Evolutionary conservation across 1,139 yeast species (phyloP).

Genomic region (Diutina ranongensis): DNA sequence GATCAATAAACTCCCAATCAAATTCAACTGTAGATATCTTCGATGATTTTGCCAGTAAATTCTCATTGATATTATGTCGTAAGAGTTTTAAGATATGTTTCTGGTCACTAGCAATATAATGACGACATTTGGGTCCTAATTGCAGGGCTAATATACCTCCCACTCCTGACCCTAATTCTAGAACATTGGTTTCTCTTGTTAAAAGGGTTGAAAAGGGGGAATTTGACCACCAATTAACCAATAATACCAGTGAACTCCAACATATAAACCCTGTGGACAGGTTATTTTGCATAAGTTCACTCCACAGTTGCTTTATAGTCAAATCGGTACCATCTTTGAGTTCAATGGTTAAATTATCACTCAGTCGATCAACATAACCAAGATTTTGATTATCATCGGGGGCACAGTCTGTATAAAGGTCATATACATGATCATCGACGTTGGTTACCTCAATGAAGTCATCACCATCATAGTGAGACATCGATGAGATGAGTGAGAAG

Average conservation of each 20-base stretch:
- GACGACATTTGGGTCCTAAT: conserved; percentile 24
- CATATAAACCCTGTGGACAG: conserved; percentile 56
- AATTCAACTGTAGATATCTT: conserved; percentile 38
- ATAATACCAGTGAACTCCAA: conserved; percentile 44
- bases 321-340: conserved; percentile 23
- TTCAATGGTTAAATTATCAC: conserved; percentile 18
- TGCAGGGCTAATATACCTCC: conserved; percentile 43
- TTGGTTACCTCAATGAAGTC: conserved; percentile 8
- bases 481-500: background rate
- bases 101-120: conserved; percentile 55
- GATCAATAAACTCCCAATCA: conserved; percentile 52
- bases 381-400: conserved; percentile 25
- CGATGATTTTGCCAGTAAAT: conserved; percentile 11
- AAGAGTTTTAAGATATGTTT: conserved; percentile 41
- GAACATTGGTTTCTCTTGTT: conserved; percentile 16
- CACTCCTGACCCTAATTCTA: conserved; percentile 62
- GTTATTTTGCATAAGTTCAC: conserved; percentile 24
- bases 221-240: conserved; percentile 38
- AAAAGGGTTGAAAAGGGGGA: conserved; percentile 16
- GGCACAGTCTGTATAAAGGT: conserved; percentile 27
- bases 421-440: conserved; percentile 37
- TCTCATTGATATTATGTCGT: conserved; percentile 30
- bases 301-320: conserved; percentile 28
- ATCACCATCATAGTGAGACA: background rate
- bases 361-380: conserved; percentile 36